phyloP scores from a whole-genome alignment of 495 filamentous ascomycete genomes.

The Achaetomiella virescens region DNA sequence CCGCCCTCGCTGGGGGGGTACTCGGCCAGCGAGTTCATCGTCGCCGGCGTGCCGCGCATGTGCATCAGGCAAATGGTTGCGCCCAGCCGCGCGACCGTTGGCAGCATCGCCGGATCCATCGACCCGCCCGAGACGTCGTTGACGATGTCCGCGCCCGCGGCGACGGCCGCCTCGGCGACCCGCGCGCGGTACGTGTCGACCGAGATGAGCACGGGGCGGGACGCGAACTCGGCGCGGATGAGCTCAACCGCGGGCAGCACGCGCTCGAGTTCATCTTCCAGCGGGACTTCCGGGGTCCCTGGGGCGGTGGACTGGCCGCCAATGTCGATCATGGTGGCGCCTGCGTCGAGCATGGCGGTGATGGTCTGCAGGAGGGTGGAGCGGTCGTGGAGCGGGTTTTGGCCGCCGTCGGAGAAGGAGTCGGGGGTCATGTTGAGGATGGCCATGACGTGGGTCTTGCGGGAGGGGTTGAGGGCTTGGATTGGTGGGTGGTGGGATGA shows the following conservation, averaged over 20 bases:
- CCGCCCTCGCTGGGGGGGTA: constrained; percentile 60
- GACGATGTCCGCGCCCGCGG: constrained; percentile 84
- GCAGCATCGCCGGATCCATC: constrained; percentile 76
- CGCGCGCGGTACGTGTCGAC: constrained; percentile 87
- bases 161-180: constrained; percentile 74
- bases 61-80: constrained; percentile 88
- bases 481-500: constrained; percentile 52
- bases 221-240: constrained; percentile 60
- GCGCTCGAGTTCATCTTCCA: constrained; percentile 68
- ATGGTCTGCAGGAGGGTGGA: constrained; percentile 42
- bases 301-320: constrained; percentile 92
- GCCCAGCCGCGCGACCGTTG: constrained; percentile 71
- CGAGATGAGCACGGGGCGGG: constrained; percentile 61
- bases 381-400: constrained; percentile 35
- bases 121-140: constrained; percentile 88
- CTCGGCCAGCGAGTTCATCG: constrained; percentile 63
- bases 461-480: constrained; percentile 54
- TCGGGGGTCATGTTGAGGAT: constrained; percentile 95
- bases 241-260: constrained; percentile 70
- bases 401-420: constrained; percentile 91
- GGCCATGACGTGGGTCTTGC: constrained; percentile 78
- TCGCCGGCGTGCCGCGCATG: constrained; percentile 82
- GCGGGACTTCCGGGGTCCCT: constrained; percentile 54
- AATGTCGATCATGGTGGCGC: constrained; percentile 82
- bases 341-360: constrained; percentile 51